Evolutionary conservation across 345 rosid genomes (phyloP), one percentile per base, ranked within the genome.

Genomic region (Eucalyptus rudis): DNA sequence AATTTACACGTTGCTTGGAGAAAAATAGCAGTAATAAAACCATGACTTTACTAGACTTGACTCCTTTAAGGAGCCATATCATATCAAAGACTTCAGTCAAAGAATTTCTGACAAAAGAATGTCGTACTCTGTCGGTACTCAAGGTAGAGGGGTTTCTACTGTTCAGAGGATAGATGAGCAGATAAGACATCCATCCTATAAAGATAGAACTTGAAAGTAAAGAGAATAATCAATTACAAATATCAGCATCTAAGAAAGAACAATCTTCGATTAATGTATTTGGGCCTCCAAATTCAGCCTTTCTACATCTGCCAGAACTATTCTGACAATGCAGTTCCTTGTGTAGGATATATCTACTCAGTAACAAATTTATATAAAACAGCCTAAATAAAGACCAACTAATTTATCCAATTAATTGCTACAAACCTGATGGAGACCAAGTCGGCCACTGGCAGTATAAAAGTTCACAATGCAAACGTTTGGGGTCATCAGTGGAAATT

Each of bases 381-480:
- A 31, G 33, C 62, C 66, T 31, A 51, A 56, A 86, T 52, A 52
- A 50, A 50, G 87, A 86, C 27, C 87, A 6, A 52, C 13, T 58
- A 50, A 33, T 58, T 25, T 25, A 33, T 36, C 89, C 16, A 40
- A 64, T 85, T 33, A 81, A 17, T 87, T 33, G 31, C 47, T 40
- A 40, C 92, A 56, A 89, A 97, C 99, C 99, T 94, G 96, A 93
- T 97, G 99, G 40, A 97, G 97, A 64, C 99, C 99, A 54, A 97
- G 96, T 83, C 90, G 92, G 76, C 99, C 99, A 44, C 89, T 94
- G 85, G 91, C 51, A n/a, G 96, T 90, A 92, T 97, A 97, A 92
- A 97, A 97, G 89, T 97, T 97, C 22, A 94, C 95, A 44, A 97
- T 91, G 87, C 98, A 96, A 49, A 96, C 91, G 88, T 94, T 91